These are phyloP conservation scores for Pichia membranifaciens DNA, from an alignment of 805 yeast species.

Conservation along the genomic window DNA sequence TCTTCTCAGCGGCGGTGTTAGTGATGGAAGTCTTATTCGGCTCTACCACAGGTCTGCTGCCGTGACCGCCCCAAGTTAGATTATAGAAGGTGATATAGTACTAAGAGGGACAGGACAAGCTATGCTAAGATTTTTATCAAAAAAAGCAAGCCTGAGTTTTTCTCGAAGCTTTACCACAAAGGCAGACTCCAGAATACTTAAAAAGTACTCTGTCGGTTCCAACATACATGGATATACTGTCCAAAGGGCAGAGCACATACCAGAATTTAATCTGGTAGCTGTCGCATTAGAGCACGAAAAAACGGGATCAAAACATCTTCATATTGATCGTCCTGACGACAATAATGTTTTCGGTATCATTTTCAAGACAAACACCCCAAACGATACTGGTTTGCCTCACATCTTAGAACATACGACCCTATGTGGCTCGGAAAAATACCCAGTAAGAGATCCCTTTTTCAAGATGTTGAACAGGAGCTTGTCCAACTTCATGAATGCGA, in stretches of 20 bases:
- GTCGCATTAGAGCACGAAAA: conserved; percentile 59
- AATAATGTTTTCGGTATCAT: conserved; percentile 87
- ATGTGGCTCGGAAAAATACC: conserved; percentile 88
- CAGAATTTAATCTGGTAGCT: conserved; percentile 78
- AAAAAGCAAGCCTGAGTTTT: neutral
- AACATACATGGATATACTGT: conserved; percentile 63
- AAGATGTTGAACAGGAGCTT: conserved; percentile 94
- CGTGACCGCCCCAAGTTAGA: too few relatives aligned
- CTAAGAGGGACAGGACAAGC: too few relatives aligned
- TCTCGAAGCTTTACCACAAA: conserved; percentile 10
- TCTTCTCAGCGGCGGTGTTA: too few relatives aligned
- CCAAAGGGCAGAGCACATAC: conserved; percentile 59
- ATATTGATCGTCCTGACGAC: conserved; percentile 73
- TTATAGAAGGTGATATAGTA: too few relatives aligned
- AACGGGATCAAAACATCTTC: conserved; percentile 79
- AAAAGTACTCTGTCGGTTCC: conserved; percentile 59
- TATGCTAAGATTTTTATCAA: neutral
- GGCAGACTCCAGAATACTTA: conserved; percentile 10
- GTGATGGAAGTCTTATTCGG: too few relatives aligned
- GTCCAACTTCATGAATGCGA: conserved; percentile 96
- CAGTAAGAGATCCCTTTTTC: conserved; percentile 96
- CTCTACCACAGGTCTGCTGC: too few relatives aligned
- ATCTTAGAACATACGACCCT: conserved; percentile 92
- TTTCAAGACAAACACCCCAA: conserved; percentile 92
- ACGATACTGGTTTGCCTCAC: conserved; percentile 94